Base-by-base conservation (phyloP, 345 rosid genomes). In the Eucalyptus curtisii region DNA sequence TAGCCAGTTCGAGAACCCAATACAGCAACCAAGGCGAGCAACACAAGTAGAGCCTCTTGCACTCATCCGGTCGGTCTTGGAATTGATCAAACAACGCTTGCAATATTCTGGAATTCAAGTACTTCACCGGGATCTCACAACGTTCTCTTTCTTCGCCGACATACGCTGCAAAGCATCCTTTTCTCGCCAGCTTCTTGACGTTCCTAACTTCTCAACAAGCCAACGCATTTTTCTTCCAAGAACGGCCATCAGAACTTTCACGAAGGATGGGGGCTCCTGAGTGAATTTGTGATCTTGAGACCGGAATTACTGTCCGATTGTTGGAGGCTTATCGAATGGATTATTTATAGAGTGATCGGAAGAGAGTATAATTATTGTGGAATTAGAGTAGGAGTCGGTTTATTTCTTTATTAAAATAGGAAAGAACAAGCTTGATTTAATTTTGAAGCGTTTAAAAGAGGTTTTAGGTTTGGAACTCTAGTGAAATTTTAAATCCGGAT, bases 201-300 rank as follows among this genome's bases (percentile, higher is more conserved):
- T 64, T n/a, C 40, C 37, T 13, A 64, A 64, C 76, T 64, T 64
- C 76, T 64, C 20, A 33, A 64, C 3, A 5, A 37, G 3, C 27
- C 82, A 2, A 19, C 8, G 5, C 82, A 0, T 0, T 2, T 37
- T 10, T 20, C 45, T 37, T 40, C 27, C 45, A 2, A 71, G 27
- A 37, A 71, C 15, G 8, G 15, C 47, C 82, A 37, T 37, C 82
- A 1, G 5, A 71, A 71, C 81, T 71, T 71, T 19, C 25, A 71
- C 24, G 15, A 4, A 20, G 2, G 42, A 17, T 33, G 80, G 80
- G 6, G 80, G 20, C 22, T 33, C 44, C 81, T 71, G 11, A 71
- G 44, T 16, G 12, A 66, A 66, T 31, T 31, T 66, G 42, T 19
- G 45, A 37, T 33, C 25, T 71, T 33, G 45, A 33, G 13, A 19